phyloP scores from a whole-genome alignment of 2,329 filamentous ascomycete genomes.

The Microsporum canis region DNA sequence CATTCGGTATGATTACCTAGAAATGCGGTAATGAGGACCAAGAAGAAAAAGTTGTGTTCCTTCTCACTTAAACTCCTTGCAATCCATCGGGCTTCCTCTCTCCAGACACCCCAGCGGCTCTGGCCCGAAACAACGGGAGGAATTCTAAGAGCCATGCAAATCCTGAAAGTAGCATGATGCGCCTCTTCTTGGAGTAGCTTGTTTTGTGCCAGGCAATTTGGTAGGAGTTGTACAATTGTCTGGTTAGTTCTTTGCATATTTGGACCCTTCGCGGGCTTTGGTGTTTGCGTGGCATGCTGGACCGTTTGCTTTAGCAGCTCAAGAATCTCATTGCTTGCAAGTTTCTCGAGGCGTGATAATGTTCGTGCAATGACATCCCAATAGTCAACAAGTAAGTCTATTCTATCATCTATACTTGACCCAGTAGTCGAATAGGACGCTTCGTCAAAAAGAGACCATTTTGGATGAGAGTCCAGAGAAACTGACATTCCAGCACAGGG shows the following conservation, averaged over 20 bases:
- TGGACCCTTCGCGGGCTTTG: constrained; percentile 35
- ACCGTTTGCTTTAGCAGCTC: constrained; percentile 41
- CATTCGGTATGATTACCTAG: constrained; percentile 50
- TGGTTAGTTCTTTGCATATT: constrained; percentile 40
- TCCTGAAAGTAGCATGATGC: constrained; percentile 38
- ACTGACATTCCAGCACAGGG: constrained; percentile 25
- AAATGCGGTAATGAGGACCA: constrained; percentile 48
- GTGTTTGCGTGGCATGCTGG: constrained; percentile 27
- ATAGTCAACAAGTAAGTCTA: constrained; percentile 46
- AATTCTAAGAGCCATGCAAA: constrained; percentile 45
- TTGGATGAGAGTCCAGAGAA: constrained; percentile 33
- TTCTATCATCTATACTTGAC: constrained; percentile 42
- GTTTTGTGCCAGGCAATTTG: constrained; percentile 37
- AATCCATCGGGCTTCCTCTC: constrained; percentile 49
- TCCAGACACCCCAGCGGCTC: constrained; percentile 49
- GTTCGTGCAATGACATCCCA: constrained; percentile 50
- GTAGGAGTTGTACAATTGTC: constrained; percentile 39
- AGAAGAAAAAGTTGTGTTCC: constrained; percentile 50
- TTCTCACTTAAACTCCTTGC: constrained; percentile 44
- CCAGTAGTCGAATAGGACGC: constrained; percentile 36
- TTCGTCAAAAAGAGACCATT: constrained; percentile 30
- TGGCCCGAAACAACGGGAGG: constrained; percentile 48
- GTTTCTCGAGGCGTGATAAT: constrained; percentile 42
- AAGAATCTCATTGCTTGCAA: constrained; percentile 43
- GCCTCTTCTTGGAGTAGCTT: constrained; percentile 39